These are phyloP conservation scores for Oryza meridionalis DNA, from an alignment of 176 grass and related monocot genomes.

Conservation along the genomic window DNA sequence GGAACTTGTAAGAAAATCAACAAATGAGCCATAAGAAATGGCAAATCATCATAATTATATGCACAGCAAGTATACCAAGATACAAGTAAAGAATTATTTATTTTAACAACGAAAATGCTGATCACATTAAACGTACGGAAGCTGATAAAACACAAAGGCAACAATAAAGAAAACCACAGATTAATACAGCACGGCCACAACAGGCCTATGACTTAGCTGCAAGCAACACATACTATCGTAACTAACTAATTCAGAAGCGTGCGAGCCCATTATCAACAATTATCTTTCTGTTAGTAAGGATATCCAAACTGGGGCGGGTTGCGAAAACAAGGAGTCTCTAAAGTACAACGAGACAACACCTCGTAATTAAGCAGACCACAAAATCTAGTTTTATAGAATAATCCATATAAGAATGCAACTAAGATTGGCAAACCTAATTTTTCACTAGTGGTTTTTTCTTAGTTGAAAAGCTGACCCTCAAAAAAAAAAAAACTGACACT, in stretches of 20 bases:
- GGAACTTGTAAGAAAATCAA: background rate
- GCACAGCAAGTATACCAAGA: constrained; percentile 13
- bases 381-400: background rate
- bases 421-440: background rate
- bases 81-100: constrained; percentile 25
- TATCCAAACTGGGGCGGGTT: too few species aligned
- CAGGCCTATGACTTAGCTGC: background rate
- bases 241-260: constrained; percentile 9
- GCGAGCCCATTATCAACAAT: background rate
- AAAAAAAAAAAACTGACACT: background rate
- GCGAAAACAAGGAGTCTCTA: too few species aligned
- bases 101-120: background rate
- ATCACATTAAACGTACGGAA: background rate
- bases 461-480: background rate
- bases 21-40: background rate
- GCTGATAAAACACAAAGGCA: constrained; percentile 1
- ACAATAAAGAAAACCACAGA: background rate
- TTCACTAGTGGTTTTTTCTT: constrained; percentile 3
- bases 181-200: background rate
- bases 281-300: too few species aligned
- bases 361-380: too few species aligned
- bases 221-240: background rate
- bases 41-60: constrained; percentile 25
- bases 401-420: background rate
- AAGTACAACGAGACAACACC: too few species aligned